A percentile compares a stretch with the other conserved stretches of the same genome.
Conservation (phyloP, 768 basidiomycete species). For the Macrolepiota dolichaula region DNA sequence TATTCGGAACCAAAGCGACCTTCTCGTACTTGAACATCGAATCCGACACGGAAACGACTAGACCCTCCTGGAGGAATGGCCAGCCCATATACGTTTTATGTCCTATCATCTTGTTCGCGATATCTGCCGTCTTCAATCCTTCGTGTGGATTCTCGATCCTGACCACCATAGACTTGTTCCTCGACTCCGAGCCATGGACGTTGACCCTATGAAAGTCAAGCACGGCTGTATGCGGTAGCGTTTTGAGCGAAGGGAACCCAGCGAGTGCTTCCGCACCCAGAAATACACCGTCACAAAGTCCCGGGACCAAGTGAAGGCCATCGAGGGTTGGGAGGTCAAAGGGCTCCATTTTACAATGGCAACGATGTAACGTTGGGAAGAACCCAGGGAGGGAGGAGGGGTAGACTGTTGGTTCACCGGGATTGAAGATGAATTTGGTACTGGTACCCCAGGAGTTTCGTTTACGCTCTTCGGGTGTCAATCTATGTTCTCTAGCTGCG, state of each 20-base stretch:
- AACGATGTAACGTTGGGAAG: conserved; percentile 85
- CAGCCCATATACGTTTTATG: conserved; percentile 79
- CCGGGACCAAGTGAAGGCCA: conserved; percentile 82
- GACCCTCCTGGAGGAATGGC: conserved; percentile 94
- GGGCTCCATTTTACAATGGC: conserved; percentile 73
- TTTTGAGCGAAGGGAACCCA: conserved; percentile 94
- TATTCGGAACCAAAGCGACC: conserved; percentile 48
- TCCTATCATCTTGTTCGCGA: conserved; percentile 75
- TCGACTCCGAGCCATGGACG: conserved; percentile 85
- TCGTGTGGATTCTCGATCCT: conserved; percentile 78
- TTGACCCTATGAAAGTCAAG: conserved; percentile 90
- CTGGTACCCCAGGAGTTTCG: conserved; percentile 82
- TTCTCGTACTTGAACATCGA: conserved; percentile 84
- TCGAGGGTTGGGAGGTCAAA: conserved; percentile 88
- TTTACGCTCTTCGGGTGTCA: conserved; percentile 69
- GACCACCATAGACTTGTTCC: conserved; percentile 92
- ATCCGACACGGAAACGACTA: conserved; percentile 85
- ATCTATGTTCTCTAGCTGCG: conserved; percentile 71
- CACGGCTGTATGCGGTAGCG: conserved; percentile 71
- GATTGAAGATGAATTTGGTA: conserved; percentile 71
- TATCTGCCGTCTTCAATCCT: conserved; percentile 58
- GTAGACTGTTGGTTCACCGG: conserved; percentile 63
- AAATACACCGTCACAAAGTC: conserved; percentile 84
- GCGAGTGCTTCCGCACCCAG: conserved; percentile 85
- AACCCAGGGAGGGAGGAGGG: conserved; percentile 93